Percentiles rank a stretch among this genome's conserved stretches.
Evolutionary conservation across 2,329 filamentous ascomycete species (phyloP).

Genomic region (Scedosporium apiospermum): DNA sequence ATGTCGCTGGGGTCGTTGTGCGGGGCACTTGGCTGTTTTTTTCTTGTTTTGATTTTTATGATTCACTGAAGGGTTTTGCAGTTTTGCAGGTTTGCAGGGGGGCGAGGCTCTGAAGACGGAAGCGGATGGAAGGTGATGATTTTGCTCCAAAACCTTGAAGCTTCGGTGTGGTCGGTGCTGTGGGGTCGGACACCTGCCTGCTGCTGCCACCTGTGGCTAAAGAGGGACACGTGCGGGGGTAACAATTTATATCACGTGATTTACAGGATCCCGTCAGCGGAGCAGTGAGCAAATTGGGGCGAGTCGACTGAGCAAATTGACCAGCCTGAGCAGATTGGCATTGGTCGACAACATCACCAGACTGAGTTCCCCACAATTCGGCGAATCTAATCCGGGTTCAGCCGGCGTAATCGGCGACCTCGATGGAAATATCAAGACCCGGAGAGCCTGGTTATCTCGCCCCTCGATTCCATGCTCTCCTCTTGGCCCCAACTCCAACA

Average conservation of each 20-base stretch:
- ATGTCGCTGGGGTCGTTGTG: background rate
- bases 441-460: no score
- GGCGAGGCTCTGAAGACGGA: background rate
- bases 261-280: no score
- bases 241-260: background rate
- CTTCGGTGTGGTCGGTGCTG: background rate
- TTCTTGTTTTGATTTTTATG: background rate
- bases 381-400: no score
- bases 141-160: background rate
- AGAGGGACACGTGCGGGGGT: background rate
- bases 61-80: background rate
- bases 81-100: background rate
- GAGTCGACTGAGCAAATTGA: no score
- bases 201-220: background rate
- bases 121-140: background rate
- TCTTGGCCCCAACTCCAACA: no score
- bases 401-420: no score
- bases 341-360: no score
- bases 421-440: no score
- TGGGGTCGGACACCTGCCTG: background rate
- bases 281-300: no score
- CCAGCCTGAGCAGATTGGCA: no score
- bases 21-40: background rate
- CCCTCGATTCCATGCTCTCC: background rate
- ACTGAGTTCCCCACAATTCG: no score